Conservation (phyloP, 805 yeast genomes). For the Spathaspora arborariae region DNA sequence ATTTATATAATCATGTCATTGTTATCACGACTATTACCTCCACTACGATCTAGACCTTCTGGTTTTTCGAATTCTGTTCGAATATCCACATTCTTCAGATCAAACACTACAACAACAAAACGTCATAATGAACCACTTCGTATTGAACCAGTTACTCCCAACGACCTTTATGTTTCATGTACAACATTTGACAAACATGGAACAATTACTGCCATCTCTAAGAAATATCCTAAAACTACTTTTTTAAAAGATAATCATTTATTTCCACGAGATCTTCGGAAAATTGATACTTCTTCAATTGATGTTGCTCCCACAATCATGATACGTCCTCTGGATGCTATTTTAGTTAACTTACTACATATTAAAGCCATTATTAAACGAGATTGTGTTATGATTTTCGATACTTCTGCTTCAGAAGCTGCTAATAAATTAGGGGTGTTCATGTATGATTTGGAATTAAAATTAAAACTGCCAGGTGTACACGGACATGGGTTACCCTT, state of each 20-base stretch:
- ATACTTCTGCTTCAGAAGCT: conserved; percentile 63
- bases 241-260: conserved; percentile 67
- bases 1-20: neutral
- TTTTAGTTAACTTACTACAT: conserved; percentile 77
- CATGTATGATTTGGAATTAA: conserved; percentile 80
- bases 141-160: conserved; percentile 44
- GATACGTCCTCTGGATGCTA: conserved; percentile 68
- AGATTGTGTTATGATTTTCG: conserved; percentile 80
- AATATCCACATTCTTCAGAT: neutral
- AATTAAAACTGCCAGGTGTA: conserved; percentile 42
- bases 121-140: neutral
- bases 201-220: conserved; percentile 62
- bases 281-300: conserved; percentile 67
- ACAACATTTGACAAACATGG: conserved; percentile 77
- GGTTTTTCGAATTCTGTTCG: neutral
- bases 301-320: conserved; percentile 90
- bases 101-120: neutral
- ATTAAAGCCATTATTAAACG: conserved; percentile 85
- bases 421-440: conserved; percentile 70
- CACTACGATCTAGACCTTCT: neutral
- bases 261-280: conserved; percentile 83
- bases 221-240: conserved; percentile 69
- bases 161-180: conserved; percentile 60
- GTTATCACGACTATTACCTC: neutral
- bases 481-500: conserved; percentile 29